Evolutionary conservation across 257 asterid genomes (phyloP).

Genomic region (Paulownia fortunei): DNA sequence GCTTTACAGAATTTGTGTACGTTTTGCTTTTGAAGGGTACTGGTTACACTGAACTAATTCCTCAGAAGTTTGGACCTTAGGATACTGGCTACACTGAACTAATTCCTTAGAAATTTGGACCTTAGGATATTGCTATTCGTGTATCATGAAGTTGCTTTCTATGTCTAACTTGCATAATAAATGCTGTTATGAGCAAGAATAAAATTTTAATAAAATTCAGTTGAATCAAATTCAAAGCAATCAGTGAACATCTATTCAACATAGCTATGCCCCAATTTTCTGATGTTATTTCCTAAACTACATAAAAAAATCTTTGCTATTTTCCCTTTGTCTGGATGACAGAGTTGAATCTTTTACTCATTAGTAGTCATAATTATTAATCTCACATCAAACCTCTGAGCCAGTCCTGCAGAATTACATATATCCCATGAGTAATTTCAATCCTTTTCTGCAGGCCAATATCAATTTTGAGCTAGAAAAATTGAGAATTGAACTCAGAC

Average conservation of each 20-base stretch:
- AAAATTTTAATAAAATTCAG: neutral
- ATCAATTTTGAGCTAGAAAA: slow-evolving; percentile 78
- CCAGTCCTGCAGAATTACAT: neutral
- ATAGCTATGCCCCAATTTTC: neutral
- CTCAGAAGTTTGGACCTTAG: too few species aligned
- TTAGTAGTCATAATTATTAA: neutral
- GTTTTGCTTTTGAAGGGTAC: too few species aligned
- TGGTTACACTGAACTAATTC: too few species aligned
- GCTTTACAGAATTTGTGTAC: neutral
- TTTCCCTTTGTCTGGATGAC: neutral
- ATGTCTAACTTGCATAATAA: neutral
- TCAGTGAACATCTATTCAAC: neutral
- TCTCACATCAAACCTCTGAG: neutral
- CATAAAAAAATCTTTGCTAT: neutral
- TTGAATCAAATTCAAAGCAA: neutral
- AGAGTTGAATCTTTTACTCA: neutral
- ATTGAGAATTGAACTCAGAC: slow-evolving; percentile 79
- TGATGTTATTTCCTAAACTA: neutral
- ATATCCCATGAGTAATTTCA: slow-evolving; percentile 12
- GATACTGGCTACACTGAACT: too few species aligned
- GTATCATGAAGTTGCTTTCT: neutral
- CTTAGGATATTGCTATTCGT: too few species aligned
- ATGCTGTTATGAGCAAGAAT: slow-evolving; percentile 11
- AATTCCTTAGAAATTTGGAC: too few species aligned
- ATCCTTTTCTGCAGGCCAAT: slow-evolving; percentile 51